Percentiles rank a stretch among this genome's conserved stretches.
Evolutionary conservation across 2,329 filamentous ascomycete species (phyloP).

Genomic region (Xylariales sp.): DNA sequence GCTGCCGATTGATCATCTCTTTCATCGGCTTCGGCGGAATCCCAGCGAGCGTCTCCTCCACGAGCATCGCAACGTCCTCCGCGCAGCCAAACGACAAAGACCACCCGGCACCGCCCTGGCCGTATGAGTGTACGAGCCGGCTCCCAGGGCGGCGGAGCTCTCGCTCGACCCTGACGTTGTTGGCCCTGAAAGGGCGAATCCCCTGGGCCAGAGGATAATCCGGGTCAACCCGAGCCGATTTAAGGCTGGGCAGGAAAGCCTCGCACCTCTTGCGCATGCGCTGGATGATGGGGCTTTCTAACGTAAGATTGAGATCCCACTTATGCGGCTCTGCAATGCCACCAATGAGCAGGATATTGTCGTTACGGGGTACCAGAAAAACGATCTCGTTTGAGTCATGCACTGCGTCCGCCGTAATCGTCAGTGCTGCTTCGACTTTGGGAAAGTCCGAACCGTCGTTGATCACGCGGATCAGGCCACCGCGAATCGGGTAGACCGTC

Average conservation of each 20-base stretch:
- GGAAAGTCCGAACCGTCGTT: slow-evolving; percentile 39
- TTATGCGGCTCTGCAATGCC: slow-evolving; percentile 31
- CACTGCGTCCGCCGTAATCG: slow-evolving; percentile 33
- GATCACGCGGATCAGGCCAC: slow-evolving; percentile 37
- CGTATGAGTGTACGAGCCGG: slow-evolving; percentile 38
- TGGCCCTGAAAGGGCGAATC: slow-evolving; percentile 32
- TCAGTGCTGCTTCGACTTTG: slow-evolving; percentile 33
- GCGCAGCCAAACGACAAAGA: slow-evolving; percentile 34
- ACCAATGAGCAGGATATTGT: slow-evolving; percentile 37
- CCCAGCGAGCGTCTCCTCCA: slow-evolving; percentile 28
- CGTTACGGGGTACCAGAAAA: slow-evolving; percentile 39
- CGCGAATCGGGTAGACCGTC: slow-evolving; percentile 37
- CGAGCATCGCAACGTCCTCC: slow-evolving; percentile 26
- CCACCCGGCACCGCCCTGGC: slow-evolving; percentile 41
- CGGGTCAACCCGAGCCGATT: slow-evolving; percentile 32
- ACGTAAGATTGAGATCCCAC: slow-evolving; percentile 31
- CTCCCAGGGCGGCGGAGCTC: slow-evolving; percentile 28
- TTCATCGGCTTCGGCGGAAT: slow-evolving; percentile 23
- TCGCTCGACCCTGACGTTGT: slow-evolving; percentile 37
- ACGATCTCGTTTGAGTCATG: slow-evolving; percentile 32
- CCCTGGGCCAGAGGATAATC: slow-evolving; percentile 39
- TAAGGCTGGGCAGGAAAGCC: slow-evolving; percentile 33
- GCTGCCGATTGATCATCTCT: slow-evolving; percentile 14
- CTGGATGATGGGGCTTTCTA: slow-evolving; percentile 31
- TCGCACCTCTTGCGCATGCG: slow-evolving; percentile 38